Conservation (phyloP, 169 alveolate genomes). For the Cryptosporidium canis region DNA sequence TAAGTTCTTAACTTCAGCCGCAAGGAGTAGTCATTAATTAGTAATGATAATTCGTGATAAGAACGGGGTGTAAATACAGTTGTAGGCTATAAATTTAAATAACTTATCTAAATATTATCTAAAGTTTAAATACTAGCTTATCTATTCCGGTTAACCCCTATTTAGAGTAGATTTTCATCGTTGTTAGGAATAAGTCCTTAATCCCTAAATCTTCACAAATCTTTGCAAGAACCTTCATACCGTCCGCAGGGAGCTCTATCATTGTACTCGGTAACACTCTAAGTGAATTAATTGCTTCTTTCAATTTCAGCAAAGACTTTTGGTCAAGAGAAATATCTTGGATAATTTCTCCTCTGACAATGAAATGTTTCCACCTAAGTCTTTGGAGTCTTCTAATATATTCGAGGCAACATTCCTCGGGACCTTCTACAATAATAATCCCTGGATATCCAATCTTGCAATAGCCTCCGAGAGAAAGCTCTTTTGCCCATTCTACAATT, state of each 20-base stretch:
- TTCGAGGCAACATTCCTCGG: slow-evolving; percentile 77
- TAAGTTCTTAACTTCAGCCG: slow-evolving; percentile 45
- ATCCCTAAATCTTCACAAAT: slow-evolving; percentile 77
- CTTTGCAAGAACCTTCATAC: slow-evolving; percentile 77
- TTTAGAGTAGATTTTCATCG: slow-evolving; percentile 77
- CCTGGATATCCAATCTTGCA: slow-evolving; percentile 81
- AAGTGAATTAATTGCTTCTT: slow-evolving; percentile 4
- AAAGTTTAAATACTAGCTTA: not conserved
- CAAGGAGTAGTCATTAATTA: not conserved
- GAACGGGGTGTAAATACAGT: not conserved
- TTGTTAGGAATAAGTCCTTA: slow-evolving; percentile 77
- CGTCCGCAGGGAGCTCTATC: slow-evolving; percentile 75
- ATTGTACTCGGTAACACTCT: slow-evolving; percentile 75
- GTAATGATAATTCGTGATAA: not conserved
- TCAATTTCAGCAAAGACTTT: not conserved
- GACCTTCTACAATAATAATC: slow-evolving; percentile 78
- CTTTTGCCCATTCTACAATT: slow-evolving; percentile 79
- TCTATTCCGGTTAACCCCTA: not conserved
- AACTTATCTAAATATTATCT: not conserved
- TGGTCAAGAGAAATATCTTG: slow-evolving; percentile 71
- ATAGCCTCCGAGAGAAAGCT: slow-evolving; percentile 79
- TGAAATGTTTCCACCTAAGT: slow-evolving; percentile 79
- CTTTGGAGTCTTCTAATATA: slow-evolving; percentile 78
- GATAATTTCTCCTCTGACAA: slow-evolving; percentile 76
- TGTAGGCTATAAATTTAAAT: not conserved